Evolutionary conservation across 1,139 yeast genomes (phyloP).

Genomic region (Meyerozyma guilliermondii): DNA sequence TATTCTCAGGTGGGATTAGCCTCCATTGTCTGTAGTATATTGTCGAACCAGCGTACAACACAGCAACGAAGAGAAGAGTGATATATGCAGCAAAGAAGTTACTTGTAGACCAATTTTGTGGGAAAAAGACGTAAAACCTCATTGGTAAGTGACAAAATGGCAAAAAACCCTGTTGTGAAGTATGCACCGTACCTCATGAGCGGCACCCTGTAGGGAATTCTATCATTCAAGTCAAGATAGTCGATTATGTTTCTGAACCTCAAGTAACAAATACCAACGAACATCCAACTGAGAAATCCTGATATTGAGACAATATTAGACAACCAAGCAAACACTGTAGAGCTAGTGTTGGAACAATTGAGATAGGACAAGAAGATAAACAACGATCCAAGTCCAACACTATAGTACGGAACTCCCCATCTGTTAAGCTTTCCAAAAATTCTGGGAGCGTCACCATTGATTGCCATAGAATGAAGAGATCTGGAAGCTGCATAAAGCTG

Average conservation of each 20-base stretch:
- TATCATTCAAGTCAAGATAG: slow-evolving; percentile 9
- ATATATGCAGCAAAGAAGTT: slow-evolving; percentile 13
- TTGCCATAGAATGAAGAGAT: slow-evolving; percentile 3
- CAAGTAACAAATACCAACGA: slow-evolving; percentile 1
- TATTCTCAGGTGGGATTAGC: not conserved
- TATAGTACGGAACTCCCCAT: slow-evolving; percentile 14
- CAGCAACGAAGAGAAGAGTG: slow-evolving; percentile 10
- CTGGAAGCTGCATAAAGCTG: slow-evolving; percentile 4
- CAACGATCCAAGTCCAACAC: slow-evolving; percentile 34
- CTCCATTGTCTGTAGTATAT: not conserved
- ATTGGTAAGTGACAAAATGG: slow-evolving; percentile 9
- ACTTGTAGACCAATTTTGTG: slow-evolving; percentile 3
- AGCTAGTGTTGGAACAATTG: slow-evolving; percentile 29
- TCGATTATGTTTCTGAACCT: slow-evolving; percentile 10
- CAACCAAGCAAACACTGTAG: slow-evolving; percentile 33
- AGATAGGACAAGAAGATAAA: slow-evolving; percentile 36
- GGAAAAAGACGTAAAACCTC: slow-evolving; percentile 13
- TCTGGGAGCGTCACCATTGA: slow-evolving; percentile 5
- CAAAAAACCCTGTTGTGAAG: slow-evolving; percentile 8
- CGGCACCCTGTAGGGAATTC: slow-evolving; percentile 9
- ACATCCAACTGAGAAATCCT: slow-evolving; percentile 39
- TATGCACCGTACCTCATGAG: slow-evolving; percentile 11
- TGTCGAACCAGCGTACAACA: slow-evolving; percentile 7
- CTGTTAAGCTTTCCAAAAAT: slow-evolving; percentile 8
- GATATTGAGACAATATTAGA: slow-evolving; percentile 38